These are phyloP conservation scores for Cyclostephanos tholiformis DNA, from an alignment of 108 stramenopile species.

Conservation along the genomic window DNA sequence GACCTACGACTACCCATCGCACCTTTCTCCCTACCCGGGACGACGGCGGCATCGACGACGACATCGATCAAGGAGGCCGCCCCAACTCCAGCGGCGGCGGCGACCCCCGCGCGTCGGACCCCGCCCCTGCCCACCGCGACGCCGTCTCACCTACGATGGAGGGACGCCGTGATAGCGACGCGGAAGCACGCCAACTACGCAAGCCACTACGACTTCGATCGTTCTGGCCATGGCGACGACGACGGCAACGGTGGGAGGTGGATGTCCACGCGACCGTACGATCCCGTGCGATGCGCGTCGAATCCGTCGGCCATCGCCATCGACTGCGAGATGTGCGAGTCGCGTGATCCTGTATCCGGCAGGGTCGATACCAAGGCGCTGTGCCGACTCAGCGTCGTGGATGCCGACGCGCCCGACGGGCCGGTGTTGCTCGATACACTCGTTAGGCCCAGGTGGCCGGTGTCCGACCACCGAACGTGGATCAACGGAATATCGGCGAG, in stretches of 20 bases:
- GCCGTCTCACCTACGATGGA: conserved; percentile 67
- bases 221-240: conserved; percentile 52
- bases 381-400: conserved; percentile 90
- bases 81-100: conserved; percentile 13
- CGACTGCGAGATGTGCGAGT: conserved; percentile 99
- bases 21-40: conserved; percentile 62
- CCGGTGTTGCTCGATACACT: conserved; percentile 89
- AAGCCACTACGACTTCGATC: conserved; percentile 57
- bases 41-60: neutral
- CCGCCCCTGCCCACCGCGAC: conserved; percentile 66
- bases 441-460: conserved; percentile 92
- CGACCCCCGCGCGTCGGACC: conserved; percentile 17
- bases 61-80: conserved; percentile 22
- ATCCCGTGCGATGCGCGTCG: conserved; percentile 58
- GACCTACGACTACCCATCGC: conserved; percentile 75
- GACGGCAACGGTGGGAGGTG: conserved; percentile 49
- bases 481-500: conserved; percentile 90
- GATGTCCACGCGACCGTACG: conserved; percentile 81
- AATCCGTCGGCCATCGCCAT: conserved; percentile 94
- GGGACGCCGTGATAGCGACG: conserved; percentile 56
- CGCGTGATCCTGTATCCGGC: conserved; percentile 86
- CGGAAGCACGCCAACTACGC: conserved; percentile 61
- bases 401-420: conserved; percentile 83
- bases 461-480: conserved; percentile 86
- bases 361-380: conserved; percentile 78